Base-by-base conservation (phyloP, 2,329 filamentous ascomycete genomes). In the Claviceps sp. region DNA sequence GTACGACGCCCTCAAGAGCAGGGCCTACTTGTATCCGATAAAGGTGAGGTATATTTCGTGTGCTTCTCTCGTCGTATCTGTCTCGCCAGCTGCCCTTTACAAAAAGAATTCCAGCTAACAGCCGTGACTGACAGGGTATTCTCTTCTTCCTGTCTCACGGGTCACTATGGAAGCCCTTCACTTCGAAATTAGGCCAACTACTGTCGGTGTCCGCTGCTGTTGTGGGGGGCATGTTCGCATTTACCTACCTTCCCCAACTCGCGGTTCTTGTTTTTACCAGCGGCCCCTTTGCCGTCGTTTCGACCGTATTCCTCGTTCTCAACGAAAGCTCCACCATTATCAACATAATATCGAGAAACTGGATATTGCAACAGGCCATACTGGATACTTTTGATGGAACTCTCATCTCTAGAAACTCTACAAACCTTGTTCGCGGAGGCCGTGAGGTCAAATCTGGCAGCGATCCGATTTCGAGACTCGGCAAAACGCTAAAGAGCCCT, bases 341-440 rank as follows among this genome's bases (percentile, higher is more conserved):
- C 57, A 78, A 74, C 57, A 61, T 77, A 39, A 58, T 82, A 16
- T 76, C 80, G 8, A 81, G 83, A 60, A 84, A 78, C 43, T 91
- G 89, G 64, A 69, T 95, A 40, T 78, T 95, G 45, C 82, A 87
- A 57, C 88, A 94, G 56, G 85, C 88, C 0, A 73, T 96, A 38
- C 74, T 93, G 26, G 89, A 96, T 65, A 91, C 87, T 0, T 96
- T 96, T 64, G 91, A 96, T 63, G 89, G 85, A 37, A 81, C 79
- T 0, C 67, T 84, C 24, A 63, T 83, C 7, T 62, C 77, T 1
- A 71, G 67, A 48, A 72, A 76, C 56, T 69, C 73, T 34, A 71
- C 70, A 0, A 72, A 70, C 1, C 74, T 96, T 3, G 85, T 97
- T 6, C 75, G 80, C 11, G 79, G 84, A 55, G 87, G 89, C 16